Conservation (phyloP, 1,139 yeast genomes). For the Entelexis sorbosivorans region DNA sequence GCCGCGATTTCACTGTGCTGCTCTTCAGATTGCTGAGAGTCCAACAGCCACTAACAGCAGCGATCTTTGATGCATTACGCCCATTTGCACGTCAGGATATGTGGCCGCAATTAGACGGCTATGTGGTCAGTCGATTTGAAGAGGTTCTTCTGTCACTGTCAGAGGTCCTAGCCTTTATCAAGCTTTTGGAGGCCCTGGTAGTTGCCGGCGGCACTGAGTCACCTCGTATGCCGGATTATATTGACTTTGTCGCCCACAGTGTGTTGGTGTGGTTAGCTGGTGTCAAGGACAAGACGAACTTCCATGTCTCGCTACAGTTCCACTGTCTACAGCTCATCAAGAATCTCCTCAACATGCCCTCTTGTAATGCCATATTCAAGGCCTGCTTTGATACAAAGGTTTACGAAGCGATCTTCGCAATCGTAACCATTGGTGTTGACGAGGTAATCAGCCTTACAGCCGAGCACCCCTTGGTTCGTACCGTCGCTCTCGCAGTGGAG, state of each 20-base stretch:
- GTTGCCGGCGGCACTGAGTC: neutral
- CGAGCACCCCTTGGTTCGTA: constrained; percentile 11
- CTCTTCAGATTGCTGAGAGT: constrained; percentile 40
- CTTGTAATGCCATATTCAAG: neutral
- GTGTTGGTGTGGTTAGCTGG: constrained; percentile 35
- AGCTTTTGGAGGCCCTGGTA: constrained; percentile 28
- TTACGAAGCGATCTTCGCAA: constrained; percentile 11
- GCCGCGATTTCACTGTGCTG: constrained; percentile 20
- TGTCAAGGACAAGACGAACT: neutral
- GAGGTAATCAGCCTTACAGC: constrained; percentile 7
- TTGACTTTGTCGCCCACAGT: constrained; percentile 59
- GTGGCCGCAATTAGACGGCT: constrained; percentile 65
- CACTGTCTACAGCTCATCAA: constrained; percentile 1
- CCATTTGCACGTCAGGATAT: constrained; percentile 34
- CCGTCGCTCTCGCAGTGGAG: constrained; percentile 8
- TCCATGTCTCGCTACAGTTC: neutral
- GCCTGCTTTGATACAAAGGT: constrained; percentile 14
- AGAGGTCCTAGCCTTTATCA: constrained; percentile 50
- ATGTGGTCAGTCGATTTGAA: constrained; percentile 30
- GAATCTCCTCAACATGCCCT: neutral
- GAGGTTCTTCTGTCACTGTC: constrained; percentile 27
- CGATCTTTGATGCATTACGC: constrained; percentile 44
- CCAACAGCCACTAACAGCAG: constrained; percentile 45
- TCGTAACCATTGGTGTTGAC: constrained; percentile 14
- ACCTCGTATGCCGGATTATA: constrained; percentile 32